Base-by-base conservation (phyloP, 768 basidiomycete species). In the Mrakia frigida region DNA sequence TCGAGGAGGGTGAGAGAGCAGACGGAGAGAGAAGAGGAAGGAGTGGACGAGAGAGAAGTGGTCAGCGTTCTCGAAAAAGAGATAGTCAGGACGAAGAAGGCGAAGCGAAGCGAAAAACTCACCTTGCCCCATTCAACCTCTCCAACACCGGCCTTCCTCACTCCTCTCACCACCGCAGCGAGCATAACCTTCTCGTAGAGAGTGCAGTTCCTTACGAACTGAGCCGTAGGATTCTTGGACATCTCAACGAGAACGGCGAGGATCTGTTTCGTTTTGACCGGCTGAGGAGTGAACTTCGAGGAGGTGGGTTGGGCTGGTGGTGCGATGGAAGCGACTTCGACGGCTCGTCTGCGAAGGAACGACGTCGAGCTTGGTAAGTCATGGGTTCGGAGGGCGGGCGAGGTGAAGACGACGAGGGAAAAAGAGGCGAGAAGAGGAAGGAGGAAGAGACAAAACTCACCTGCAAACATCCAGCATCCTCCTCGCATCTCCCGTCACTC, bases 391-490 rank as follows among this genome's bases (percentile, higher is more conserved):
- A n/a, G n/a, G n/a, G n/a, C n/a, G n/a, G n/a, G n/a, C n/a, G n/a
- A n/a, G n/a, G n/a, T n/a, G n/a, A n/a, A n/a, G n/a, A n/a, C n/a
- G n/a, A n/a, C n/a, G n/a, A n/a, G n/a, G n/a, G n/a, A n/a, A n/a
- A 3, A 23, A 1, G 33, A 33, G 25, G 52, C 2, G 33, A 9
- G 35, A 59, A 37, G 33, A 71, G 7, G 25, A 59, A 37, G 25
- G 50, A 50, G 23, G 11, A n/a, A 39, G 65, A 37, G 28, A 37
- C 6, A 10, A 71, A 13, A 83, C 86, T 70, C 76, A 91, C 89
- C 95, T 87, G 84, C 94, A 97, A 65, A 96, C 91, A 82, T 99
- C 97, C 76, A 99, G 86, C 7, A 95, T 92, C 41, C 95, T 87
- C 72, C 97, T 86, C 0, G 97, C 97, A 82, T 99, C 97, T 37